Evolutionary conservation across 768 basidiomycete species (phyloP), one percentile per base, ranked within the genome.

Genomic region (Mycena alexandri): DNA sequence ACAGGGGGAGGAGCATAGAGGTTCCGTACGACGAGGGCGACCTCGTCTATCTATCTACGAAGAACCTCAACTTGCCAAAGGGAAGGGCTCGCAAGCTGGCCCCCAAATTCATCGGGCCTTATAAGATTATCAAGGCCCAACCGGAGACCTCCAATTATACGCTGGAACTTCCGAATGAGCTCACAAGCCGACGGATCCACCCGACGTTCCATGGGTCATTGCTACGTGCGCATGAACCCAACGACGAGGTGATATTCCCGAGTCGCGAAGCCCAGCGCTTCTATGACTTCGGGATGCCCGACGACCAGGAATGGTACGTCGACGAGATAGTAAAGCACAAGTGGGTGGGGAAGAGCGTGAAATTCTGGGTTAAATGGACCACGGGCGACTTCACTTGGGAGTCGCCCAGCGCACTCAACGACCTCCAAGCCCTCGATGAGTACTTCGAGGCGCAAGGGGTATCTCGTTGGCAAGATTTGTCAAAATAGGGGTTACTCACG

Each of bases 51-150:
- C 55, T 84, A 3, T 79, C 80, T 0, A 82, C 78, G 0, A 61
- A 78, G 44, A 81, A 47, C n/a, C n/a, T 47, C 0, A 59, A 68
- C 1, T 24, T 82, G 10, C 81, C 77, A 6, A 79, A 77, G 33
- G 77, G 75, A 11, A 33, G 76, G 14, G 79, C 80, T 0, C 22
- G 68, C 3, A 84, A 83, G 52, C 69, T 85, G n/a, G n/a, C n/a
- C n/a, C n/a, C n/a, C n/a, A n/a, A n/a, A n/a, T n/a, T n/a, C n/a
- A n/a, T n/a, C n/a, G n/a, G 84, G 3, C 84, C 82, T 0, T 84
- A 74, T 60, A 56, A 66, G 3, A 74, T 84, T 0, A 0, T 72
- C 0, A 34, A 68, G 5, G 70, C 65, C 0, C n/a, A 68, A 29
- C 71, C 72, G 0, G 68, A 57, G 1, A 76, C 52, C 0, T 79